phyloP scores from a whole-genome alignment of 2,329 filamentous ascomycete genomes.

The Fusarium chaquense region DNA sequence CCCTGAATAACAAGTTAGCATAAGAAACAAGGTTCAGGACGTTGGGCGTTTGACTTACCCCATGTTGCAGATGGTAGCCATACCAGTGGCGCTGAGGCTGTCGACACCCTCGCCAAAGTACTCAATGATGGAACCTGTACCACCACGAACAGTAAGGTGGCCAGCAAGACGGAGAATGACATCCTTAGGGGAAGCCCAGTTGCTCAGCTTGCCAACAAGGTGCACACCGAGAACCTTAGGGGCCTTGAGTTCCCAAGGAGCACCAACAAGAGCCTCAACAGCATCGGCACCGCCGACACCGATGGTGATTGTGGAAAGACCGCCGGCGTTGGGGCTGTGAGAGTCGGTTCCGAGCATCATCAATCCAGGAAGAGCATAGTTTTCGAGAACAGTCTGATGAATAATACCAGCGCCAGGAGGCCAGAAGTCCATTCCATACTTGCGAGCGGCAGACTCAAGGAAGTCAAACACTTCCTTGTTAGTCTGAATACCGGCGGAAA shows the following conservation, averaged over 20 bases:
- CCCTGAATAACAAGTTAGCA: constrained; percentile 45
- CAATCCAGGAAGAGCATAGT: constrained; percentile 94
- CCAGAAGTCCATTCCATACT: constrained; percentile 96
- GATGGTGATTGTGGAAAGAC: constrained; percentile 92
- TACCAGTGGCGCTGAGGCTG: constrained; percentile 89
- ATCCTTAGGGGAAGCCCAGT: constrained; percentile 96
- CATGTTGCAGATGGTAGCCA: constrained; percentile 94
- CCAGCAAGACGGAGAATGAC: constrained; percentile 92
- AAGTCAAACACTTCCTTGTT: constrained; percentile 99
- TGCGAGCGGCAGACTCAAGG: constrained; percentile 89
- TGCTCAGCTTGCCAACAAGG: constrained; percentile 83
- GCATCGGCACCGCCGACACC: constrained; percentile 97
- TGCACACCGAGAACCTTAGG: constrained; percentile 89
- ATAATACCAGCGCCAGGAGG: constrained; percentile 94
- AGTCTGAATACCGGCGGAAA: constrained; percentile 85
- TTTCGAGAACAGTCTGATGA: constrained; percentile 97
- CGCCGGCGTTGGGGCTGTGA: constrained; percentile 97
- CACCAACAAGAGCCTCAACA: constrained; percentile 94
- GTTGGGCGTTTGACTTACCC: constrained; percentile 48
- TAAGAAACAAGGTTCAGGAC: not conserved
- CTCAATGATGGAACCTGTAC: constrained; percentile 94
- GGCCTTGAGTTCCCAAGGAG: constrained; percentile 97
- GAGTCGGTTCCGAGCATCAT: constrained; percentile 99
- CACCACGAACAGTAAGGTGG: constrained; percentile 89
- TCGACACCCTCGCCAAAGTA: constrained; percentile 93